Conservation (phyloP, 371 early-diverging fungal genomes). For the Synchytrium microbalum region DNA sequence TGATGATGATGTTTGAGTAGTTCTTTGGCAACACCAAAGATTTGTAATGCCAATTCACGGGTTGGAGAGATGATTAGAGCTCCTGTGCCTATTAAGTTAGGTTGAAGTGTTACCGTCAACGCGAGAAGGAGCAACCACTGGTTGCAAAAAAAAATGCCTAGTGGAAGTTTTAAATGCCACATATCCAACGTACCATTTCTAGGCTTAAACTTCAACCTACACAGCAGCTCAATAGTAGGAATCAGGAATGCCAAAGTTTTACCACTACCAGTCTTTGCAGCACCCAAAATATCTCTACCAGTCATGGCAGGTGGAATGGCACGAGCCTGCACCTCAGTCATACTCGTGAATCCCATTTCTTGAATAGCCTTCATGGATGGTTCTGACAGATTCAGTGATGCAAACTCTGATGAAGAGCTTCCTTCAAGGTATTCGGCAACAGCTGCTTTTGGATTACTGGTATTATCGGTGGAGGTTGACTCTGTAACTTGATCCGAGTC, state of each 20-base stretch:
- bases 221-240: conserved; percentile 88
- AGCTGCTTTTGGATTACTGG: conserved; percentile 6
- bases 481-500: conserved; percentile 19
- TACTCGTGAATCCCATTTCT: conserved; percentile 87
- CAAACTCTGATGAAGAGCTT: conserved; percentile 19
- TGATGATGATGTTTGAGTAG: conserved; percentile 84
- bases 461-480: conserved; percentile 9
- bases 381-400: conserved; percentile 35
- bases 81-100: conserved; percentile 58
- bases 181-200: conserved; percentile 59
- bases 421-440: conserved; percentile 16
- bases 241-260: conserved; percentile 98
- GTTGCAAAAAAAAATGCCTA: not conserved
- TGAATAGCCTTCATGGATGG: conserved; percentile 63
- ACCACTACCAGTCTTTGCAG: conserved; percentile 98
- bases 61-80: conserved; percentile 97
- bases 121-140: not conserved
- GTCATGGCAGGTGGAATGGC: conserved; percentile 90
- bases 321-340: conserved; percentile 98
- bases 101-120: not conserved
- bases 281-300: conserved; percentile 96
- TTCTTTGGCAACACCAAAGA: conserved; percentile 94
- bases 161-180: not conserved
- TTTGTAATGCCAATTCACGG: conserved; percentile 98
- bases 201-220: conserved; percentile 80